Conservation (phyloP, 345 rosid genomes). For the Tarenaya hassleriana region DNA sequence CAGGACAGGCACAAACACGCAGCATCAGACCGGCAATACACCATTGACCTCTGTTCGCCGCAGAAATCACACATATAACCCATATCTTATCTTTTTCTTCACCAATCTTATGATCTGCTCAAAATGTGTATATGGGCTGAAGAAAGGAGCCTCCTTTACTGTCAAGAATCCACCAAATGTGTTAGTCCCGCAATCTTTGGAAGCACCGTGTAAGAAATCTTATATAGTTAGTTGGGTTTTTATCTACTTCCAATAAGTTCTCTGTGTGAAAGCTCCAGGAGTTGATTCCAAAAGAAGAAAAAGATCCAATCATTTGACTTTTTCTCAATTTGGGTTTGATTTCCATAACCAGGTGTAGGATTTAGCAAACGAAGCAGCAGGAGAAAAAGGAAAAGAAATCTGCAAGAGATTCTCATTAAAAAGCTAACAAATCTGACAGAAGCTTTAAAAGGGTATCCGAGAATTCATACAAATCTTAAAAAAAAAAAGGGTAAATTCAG, state of each 20-base stretch:
- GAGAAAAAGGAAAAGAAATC: slow-evolving; percentile 13
- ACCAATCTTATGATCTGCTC: slow-evolving; percentile 11
- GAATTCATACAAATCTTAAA: neutral
- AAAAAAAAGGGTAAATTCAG: neutral
- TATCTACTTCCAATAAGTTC: too few species aligned
- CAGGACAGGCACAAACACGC: slow-evolving; percentile 94
- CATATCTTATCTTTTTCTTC: too few species aligned
- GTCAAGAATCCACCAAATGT: neutral
- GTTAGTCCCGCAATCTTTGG: neutral
- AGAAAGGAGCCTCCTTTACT: slow-evolving; percentile 11
- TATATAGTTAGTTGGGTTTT: slow-evolving; percentile 1
- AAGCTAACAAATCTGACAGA: slow-evolving; percentile 16
- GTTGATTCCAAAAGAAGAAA: slow-evolving; percentile 15
- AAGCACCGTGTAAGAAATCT: slow-evolving; percentile 23
- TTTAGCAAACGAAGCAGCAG: slow-evolving; percentile 3
- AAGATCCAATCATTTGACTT: neutral
- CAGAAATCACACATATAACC: slow-evolving; percentile 94
- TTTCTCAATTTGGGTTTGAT: slow-evolving; percentile 1
- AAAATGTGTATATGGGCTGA: neutral
- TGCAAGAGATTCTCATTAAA: slow-evolving; percentile 14
- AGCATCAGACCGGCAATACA: slow-evolving; percentile 90
- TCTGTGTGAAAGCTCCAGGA: neutral
- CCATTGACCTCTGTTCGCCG: slow-evolving; percentile 82
- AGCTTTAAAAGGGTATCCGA: neutral
- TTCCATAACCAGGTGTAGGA: slow-evolving; percentile 10